A percentile compares a stretch with the other conserved stretches of the same genome.
These are phyloP conservation scores for Melampsora larici-populina DNA, from an alignment of 1,284 basidiomycete species.

Conservation along the genomic window DNA sequence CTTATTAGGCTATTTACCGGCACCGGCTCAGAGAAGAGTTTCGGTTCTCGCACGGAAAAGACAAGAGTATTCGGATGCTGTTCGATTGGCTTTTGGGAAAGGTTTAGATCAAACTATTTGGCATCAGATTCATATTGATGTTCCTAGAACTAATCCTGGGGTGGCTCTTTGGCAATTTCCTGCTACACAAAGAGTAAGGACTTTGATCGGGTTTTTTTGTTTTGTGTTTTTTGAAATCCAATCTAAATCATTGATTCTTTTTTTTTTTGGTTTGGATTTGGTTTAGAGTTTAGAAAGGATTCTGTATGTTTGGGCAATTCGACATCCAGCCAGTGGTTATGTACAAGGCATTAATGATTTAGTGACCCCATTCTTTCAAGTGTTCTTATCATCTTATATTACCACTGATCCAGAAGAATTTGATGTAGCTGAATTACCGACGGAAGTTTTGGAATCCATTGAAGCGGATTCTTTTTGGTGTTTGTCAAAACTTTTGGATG, in stretches of 20 bases:
- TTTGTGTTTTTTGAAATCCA: too few species aligned
- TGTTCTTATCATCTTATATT: constrained; percentile 85
- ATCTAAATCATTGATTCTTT: too few species aligned
- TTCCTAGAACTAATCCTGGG: constrained; percentile 88
- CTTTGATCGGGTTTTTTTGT: too few species aligned
- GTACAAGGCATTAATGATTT: constrained; percentile 98
- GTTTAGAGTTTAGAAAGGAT: constrained; percentile 82
- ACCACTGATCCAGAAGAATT: constrained; percentile 83
- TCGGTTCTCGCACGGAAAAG: constrained; percentile 80
- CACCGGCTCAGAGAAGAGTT: constrained; percentile 72
- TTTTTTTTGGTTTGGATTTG: too few species aligned
- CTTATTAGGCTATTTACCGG: constrained; percentile 85
- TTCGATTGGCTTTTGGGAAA: constrained; percentile 83
- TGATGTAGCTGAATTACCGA: constrained; percentile 71
- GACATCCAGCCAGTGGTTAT: constrained; percentile 92
- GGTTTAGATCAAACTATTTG: constrained; percentile 88
- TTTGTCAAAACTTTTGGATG: constrained; percentile 83
- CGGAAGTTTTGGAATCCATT: constrained; percentile 69
- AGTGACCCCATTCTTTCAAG: constrained; percentile 89
- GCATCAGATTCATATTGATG: constrained; percentile 97
- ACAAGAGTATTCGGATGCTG: constrained; percentile 82
- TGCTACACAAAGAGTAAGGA: constrained; percentile 76
- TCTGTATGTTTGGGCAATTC: constrained; percentile 93
- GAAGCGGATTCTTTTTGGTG: constrained; percentile 98
- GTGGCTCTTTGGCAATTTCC: constrained; percentile 81